phyloP scores from a whole-genome alignment of 768 basidiomycete genomes.

The Termitomyces sp. region DNA sequence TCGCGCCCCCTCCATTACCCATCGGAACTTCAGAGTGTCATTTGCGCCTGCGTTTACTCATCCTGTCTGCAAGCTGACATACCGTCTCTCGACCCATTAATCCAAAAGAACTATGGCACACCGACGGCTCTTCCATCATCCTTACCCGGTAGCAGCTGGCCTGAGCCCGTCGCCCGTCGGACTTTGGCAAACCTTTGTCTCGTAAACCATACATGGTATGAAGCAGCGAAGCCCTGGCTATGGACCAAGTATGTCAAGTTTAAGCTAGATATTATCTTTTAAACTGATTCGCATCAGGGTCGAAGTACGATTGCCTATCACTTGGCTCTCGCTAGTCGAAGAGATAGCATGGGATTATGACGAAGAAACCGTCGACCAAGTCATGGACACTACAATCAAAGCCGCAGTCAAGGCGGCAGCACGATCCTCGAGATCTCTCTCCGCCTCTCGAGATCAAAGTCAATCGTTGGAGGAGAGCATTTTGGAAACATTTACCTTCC shows the following conservation, averaged over 20 bases:
- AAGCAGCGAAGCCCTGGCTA: conserved; percentile 83
- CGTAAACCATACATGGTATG: conserved; percentile 73
- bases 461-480: conserved; percentile 56
- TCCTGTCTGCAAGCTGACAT: conserved; percentile 49
- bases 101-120: conserved; percentile 35
- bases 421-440: conserved; percentile 33
- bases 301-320: conserved; percentile 79
- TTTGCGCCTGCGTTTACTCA: conserved; percentile 69
- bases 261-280: background rate
- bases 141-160: conserved; percentile 64
- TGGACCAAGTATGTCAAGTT: conserved; percentile 57
- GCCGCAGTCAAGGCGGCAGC: conserved; percentile 62
- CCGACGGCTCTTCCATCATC: conserved; percentile 71
- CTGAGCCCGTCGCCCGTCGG: conserved; percentile 57
- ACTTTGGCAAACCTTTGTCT: conserved; percentile 70
- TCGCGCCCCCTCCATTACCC: conserved; percentile 44
- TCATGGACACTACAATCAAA: conserved; percentile 64
- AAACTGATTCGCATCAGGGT: conserved; percentile 28
- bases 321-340: conserved; percentile 78
- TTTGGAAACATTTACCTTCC: conserved; percentile 50
- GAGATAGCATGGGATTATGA: conserved; percentile 72
- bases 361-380: conserved; percentile 55
- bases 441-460: conserved; percentile 30
- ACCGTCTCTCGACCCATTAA: conserved; percentile 68
- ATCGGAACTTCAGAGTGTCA: conserved; percentile 63